A percentile compares a stretch with the other conserved stretches of the same genome.
These are phyloP conservation scores for Hemisphaericaspora lyxosophila DNA, from an alignment of 1,139 yeast genomes.

Conservation along the genomic window DNA sequence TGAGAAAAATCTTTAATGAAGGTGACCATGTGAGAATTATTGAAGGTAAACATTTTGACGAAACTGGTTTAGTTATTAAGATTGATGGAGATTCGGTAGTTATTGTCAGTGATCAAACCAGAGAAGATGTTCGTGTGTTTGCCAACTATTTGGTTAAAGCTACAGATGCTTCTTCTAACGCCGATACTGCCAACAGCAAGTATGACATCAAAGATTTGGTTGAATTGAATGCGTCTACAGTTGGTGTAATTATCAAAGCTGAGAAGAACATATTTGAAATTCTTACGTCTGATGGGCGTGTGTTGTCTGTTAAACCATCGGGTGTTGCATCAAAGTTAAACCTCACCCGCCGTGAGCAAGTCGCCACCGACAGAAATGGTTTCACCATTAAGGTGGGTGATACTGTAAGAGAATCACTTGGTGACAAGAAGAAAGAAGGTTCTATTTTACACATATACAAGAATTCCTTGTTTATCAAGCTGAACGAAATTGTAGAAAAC, in stretches of 20 bases:
- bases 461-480: conserved; percentile 72
- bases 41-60: conserved; percentile 89
- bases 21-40: conserved; percentile 97
- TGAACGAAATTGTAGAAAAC: conserved; percentile 77
- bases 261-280: conserved; percentile 84
- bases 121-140: conserved; percentile 85
- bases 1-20: conserved; percentile 80
- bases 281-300: conserved; percentile 81
- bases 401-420: conserved; percentile 72
- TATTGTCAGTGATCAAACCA: conserved; percentile 83
- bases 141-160: conserved; percentile 84
- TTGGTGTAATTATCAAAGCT: conserved; percentile 87
- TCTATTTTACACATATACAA: conserved; percentile 83
- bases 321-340: conserved; percentile 76
- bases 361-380: conserved; percentile 87
- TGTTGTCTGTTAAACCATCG: conserved; percentile 68
- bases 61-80: conserved; percentile 89
- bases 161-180: conserved; percentile 59
- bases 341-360: conserved; percentile 64
- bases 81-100: conserved; percentile 84
- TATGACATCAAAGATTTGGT: conserved; percentile 89
- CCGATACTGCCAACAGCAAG: conserved; percentile 51
- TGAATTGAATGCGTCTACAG: conserved; percentile 79
- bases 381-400: conserved; percentile 86
- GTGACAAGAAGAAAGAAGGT: conserved; percentile 78